Evolutionary conservation across 192 early-diverging fungal species (phyloP).

Genomic region (Coemansia sp.): DNA sequence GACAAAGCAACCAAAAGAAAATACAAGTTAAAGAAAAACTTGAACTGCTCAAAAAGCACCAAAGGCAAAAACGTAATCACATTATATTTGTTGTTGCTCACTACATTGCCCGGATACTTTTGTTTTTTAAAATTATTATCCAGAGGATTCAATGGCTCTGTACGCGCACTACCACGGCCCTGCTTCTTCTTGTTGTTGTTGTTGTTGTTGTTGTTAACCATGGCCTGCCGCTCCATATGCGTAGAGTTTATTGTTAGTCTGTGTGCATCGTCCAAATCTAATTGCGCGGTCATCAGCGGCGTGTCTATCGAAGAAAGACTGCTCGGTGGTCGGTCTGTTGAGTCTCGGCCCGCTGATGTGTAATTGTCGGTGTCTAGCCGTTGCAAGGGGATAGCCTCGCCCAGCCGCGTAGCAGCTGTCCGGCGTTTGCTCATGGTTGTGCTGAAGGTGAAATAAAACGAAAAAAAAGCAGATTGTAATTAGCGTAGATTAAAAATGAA

Average conservation of each 20-base stretch:
- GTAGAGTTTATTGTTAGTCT: background rate
- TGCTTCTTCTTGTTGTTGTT: background rate
- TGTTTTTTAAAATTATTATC: constrained; percentile 39
- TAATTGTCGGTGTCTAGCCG: constrained; percentile 22
- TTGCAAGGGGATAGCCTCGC: constrained; percentile 45
- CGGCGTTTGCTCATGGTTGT: constrained; percentile 38
- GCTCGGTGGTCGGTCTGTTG: constrained; percentile 22
- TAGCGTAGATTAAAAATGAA: background rate
- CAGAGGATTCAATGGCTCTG: constrained; percentile 45
- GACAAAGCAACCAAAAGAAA: constrained; percentile 90
- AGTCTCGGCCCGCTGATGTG: background rate
- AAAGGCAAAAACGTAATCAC: constrained; percentile 75
- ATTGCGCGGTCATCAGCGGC: constrained; percentile 39
- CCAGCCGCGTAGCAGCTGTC: constrained; percentile 14
- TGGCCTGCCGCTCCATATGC: background rate
- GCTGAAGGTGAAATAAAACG: background rate
- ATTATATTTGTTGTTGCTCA: constrained; percentile 88
- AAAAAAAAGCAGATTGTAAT: background rate
- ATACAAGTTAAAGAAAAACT: constrained; percentile 94
- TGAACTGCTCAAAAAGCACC: constrained; percentile 89
- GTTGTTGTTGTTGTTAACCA: background rate
- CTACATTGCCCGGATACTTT: constrained; percentile 74
- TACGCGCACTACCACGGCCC: constrained; percentile 21
- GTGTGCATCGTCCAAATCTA: constrained; percentile 27
- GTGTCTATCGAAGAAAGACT: constrained; percentile 44